Percentiles rank a stretch among this genome's conserved stretches.
These are phyloP conservation scores for Ogataea allantospora DNA, from an alignment of 805 yeast genomes.

Conservation along the genomic window DNA sequence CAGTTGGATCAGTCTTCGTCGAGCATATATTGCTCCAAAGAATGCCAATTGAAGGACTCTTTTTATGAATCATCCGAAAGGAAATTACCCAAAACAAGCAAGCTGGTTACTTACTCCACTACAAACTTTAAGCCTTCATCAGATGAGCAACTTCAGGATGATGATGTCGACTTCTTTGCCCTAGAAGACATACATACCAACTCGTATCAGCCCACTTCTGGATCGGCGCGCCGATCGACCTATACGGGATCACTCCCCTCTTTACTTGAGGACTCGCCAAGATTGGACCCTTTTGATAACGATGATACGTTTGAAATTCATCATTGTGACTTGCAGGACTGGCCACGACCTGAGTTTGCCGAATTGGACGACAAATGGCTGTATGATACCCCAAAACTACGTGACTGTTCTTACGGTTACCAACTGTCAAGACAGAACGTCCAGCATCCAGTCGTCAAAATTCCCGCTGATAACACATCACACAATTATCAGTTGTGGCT, in stretches of 20 bases:
- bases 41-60: constrained; percentile 22
- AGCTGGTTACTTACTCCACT: constrained; percentile 23
- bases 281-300: constrained; percentile 13
- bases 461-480: constrained; percentile 13
- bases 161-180: constrained; percentile 21
- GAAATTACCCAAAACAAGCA: constrained; percentile 9
- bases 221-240: constrained; percentile 17
- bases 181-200: constrained; percentile 24
- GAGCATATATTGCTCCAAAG: constrained; percentile 22
- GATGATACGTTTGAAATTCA: constrained; percentile 18
- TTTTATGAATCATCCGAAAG: constrained; percentile 3
- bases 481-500: constrained; percentile 20
- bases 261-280: constrained; percentile 18
- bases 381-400: constrained; percentile 17
- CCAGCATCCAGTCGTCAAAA: constrained; percentile 1
- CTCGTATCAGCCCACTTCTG: constrained; percentile 12
- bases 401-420: constrained; percentile 14
- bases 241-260: constrained; percentile 24
- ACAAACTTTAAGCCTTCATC: constrained; percentile 1
- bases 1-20: constrained; percentile 9
- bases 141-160: constrained; percentile 6
- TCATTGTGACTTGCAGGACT: constrained; percentile 12
- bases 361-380: constrained; percentile 11
- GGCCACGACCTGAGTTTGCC: constrained; percentile 5
- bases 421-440: constrained; percentile 13